Conservation (phyloP, 306 rosid genomes). For the Glycine soja region DNA sequence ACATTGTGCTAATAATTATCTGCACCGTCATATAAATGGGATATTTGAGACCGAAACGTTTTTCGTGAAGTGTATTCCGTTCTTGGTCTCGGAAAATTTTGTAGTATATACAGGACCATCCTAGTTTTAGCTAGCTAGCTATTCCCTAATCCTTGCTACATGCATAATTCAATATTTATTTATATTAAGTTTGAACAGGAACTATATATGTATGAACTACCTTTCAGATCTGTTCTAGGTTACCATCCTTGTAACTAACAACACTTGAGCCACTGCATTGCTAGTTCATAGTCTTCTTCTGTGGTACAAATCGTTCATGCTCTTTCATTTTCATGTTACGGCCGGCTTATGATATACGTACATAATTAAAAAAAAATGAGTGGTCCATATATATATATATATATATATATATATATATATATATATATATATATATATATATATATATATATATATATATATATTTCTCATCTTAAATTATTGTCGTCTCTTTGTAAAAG, state of each 20-base stretch:
- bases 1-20: neutral
- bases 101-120: conserved; percentile 39
- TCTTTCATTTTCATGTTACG: conserved; percentile 43
- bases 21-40: conserved; percentile 7
- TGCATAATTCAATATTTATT: neutral
- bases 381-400: conserved; percentile 18
- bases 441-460: no score
- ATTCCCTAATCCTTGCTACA: conserved; percentile 15
- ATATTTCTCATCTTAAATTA: no score
- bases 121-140: conserved; percentile 39
- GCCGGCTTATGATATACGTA: neutral
- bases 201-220: conserved; percentile 13
- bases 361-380: neutral
- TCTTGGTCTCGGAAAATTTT: neutral
- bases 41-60: conserved; percentile 14
- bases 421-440: no score
- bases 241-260: conserved; percentile 4
- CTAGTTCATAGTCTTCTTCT: conserved; percentile 11
- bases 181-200: neutral
- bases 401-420: no score
- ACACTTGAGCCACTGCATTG: conserved; percentile 24
- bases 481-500: no score
- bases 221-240: conserved; percentile 21
- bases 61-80: neutral
- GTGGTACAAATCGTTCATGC: neutral